Base-by-base conservation (phyloP, 2,329 filamentous ascomycete genomes). In the Metarhizium anisopliae region DNA sequence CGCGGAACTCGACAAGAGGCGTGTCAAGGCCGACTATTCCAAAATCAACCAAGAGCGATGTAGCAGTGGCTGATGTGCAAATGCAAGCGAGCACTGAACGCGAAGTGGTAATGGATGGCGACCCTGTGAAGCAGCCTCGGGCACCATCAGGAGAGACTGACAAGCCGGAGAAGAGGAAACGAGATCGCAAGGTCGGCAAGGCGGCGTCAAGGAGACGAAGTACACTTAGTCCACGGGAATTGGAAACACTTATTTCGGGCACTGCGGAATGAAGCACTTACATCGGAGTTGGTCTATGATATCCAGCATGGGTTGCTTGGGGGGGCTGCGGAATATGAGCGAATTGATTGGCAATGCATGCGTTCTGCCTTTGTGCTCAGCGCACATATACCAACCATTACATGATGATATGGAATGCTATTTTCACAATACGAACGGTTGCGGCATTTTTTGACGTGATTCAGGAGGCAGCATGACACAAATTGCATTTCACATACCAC, bases 161-260 rank as follows among this genome's bases (percentile, higher is more conserved):
- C 29, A 62, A 63, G 52, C 67, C 69, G 4, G 65, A 69, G 51
- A 75, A 75, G 67, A 73, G 78, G 36, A 81, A 80, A 66, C 72
- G 78, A 47, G 81, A 75, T 64, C 74, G 70, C 67, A 79, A 72
- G 66, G 76, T 68, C 63, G 83, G 67, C 68, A 85, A 74, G 73
- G 74, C 68, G 8, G 76, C 82, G 2, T 85, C 79, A 58, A 75
- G 87, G 65, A 77, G 88, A 65, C 79, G 89, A 67, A 90, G 86
- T 64, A 92, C 88, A 20, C 72, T 93, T 36, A 90, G 82, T 63
- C 84, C 86, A 3, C 86, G 86, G 76, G 89, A 93, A 70, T 70
- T 92, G 65, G 81, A 88, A 70, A 82, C 79, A 49, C 67, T 89
- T 66, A 85, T 86, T 53, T 62, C 72, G 2, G 77, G 77, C 6